Evolutionary conservation across 805 yeast species (phyloP).

Genomic region (Hanseniaspora vineae): DNA sequence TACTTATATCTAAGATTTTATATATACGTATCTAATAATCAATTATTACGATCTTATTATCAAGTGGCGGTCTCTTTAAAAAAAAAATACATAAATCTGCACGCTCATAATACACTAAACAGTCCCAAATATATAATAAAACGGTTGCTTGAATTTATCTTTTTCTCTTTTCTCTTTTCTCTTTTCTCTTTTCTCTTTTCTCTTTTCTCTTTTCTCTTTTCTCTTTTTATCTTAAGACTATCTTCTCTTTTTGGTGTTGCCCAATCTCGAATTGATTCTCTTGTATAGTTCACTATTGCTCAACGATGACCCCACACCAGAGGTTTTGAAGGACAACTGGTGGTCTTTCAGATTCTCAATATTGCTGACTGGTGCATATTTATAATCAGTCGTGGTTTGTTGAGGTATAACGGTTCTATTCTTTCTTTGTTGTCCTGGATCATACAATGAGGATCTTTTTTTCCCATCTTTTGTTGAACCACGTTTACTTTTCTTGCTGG

Average conservation of each 20-base stretch:
- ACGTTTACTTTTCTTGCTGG: conserved; percentile 17
- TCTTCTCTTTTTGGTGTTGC: conserved; percentile 8
- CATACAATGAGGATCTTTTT: conserved; percentile 51
- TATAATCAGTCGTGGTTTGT: conserved; percentile 77
- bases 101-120: no score
- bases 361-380: conserved; percentile 75
- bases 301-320: conserved; percentile 39
- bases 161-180: no score
- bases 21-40: no score
- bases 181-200: no score
- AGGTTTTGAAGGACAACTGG: conserved; percentile 19
- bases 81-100: no score
- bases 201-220: no score
- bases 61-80: no score
- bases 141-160: background rate
- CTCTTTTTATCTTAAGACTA: no score
- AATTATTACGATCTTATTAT: no score
- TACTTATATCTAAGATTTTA: no score
- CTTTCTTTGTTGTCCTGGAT: conserved; percentile 81
- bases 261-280: conserved; percentile 42
- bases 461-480: conserved; percentile 8
- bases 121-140: background rate
- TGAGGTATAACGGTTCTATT: conserved; percentile 95
- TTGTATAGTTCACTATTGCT: conserved; percentile 69
- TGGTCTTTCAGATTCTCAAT: conserved; percentile 28